Conservation (phyloP, 1,284 basidiomycete species). For the Acaromyces ingoldii region DNA sequence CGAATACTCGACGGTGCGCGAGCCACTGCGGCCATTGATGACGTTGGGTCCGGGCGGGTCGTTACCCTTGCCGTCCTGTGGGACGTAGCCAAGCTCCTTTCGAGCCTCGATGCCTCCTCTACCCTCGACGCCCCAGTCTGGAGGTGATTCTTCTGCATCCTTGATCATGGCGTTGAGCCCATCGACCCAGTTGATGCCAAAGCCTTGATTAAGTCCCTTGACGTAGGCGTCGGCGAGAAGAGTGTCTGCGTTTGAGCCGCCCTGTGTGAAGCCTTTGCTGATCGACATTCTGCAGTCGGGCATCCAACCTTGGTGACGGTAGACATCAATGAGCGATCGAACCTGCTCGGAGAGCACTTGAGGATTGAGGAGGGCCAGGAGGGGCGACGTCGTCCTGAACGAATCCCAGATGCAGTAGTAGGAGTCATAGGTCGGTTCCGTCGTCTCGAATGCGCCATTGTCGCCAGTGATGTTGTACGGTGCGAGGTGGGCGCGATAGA, state of each 20-base stretch:
- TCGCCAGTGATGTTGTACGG: conserved; percentile 69
- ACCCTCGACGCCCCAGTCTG: conserved; percentile 19
- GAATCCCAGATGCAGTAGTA: conserved; percentile 63
- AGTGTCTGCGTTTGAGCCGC: conserved; percentile 39
- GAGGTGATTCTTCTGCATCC: conserved; percentile 26
- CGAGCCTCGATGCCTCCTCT: conserved; percentile 36
- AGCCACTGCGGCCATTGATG: conserved; percentile 14
- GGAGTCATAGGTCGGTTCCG: conserved; percentile 65
- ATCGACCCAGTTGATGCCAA: conserved; percentile 34
- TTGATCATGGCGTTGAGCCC: conserved; percentile 31
- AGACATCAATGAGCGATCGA: conserved; percentile 52
- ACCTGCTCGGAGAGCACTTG: conserved; percentile 17
- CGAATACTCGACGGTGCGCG: conserved; percentile 24
- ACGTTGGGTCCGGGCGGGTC: background rate
- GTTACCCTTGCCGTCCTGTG: conserved; percentile 21
- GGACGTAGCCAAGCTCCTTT: conserved; percentile 32
- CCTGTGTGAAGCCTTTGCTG: conserved; percentile 44
- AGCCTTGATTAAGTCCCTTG: conserved; percentile 28
- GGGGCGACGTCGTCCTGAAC: conserved; percentile 28
- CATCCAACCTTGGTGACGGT: conserved; percentile 57
- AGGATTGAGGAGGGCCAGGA: conserved; percentile 16
- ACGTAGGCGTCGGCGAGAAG: conserved; percentile 46
- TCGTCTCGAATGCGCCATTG: conserved; percentile 64
- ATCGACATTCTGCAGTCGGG: conserved; percentile 48
- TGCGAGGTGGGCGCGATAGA: conserved; percentile 64